Evolutionary conservation across 352 stramenopile genomes (phyloP).

Genomic region (Pythium periplocum): DNA sequence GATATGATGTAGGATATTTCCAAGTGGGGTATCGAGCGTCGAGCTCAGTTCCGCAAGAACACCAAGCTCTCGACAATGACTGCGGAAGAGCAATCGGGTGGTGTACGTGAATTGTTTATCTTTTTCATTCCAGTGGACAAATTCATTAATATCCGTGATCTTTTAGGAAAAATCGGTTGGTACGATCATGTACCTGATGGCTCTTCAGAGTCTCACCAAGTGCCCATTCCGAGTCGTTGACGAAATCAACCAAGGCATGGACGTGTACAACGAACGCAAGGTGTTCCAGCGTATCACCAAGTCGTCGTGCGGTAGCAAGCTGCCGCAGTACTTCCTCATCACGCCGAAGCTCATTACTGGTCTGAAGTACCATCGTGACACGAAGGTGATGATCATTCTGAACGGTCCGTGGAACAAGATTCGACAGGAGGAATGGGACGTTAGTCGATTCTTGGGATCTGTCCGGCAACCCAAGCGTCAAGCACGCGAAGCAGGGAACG

Average conservation of each 20-base stretch:
- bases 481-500: background rate
- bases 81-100: slow-evolving; percentile 80
- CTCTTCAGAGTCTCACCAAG: slow-evolving; percentile 80
- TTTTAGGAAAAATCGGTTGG: slow-evolving; percentile 84
- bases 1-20: slow-evolving; percentile 53
- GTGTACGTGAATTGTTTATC: slow-evolving; percentile 38
- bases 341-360: slow-evolving; percentile 87
- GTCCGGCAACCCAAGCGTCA: slow-evolving; percentile 31
- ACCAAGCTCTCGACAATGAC: slow-evolving; percentile 83
- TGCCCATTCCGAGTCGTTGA: slow-evolving; percentile 86
- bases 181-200: slow-evolving; percentile 91
- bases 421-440: slow-evolving; percentile 67
- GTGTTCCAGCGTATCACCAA: slow-evolving; percentile 87
- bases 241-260: slow-evolving; percentile 90
- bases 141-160: slow-evolving; percentile 4
- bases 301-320: slow-evolving; percentile 78
- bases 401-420: slow-evolving; percentile 85
- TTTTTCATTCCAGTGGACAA: background rate
- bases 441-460: slow-evolving; percentile 40
- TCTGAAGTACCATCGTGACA: slow-evolving; percentile 80
- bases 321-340: slow-evolving; percentile 88
- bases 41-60: slow-evolving; percentile 83
- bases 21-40: slow-evolving; percentile 84
- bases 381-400: slow-evolving; percentile 84
- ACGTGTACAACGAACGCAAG: slow-evolving; percentile 88